phyloP scores from a whole-genome alignment of 208 protist species.

The Phytomonas sp. region DNA sequence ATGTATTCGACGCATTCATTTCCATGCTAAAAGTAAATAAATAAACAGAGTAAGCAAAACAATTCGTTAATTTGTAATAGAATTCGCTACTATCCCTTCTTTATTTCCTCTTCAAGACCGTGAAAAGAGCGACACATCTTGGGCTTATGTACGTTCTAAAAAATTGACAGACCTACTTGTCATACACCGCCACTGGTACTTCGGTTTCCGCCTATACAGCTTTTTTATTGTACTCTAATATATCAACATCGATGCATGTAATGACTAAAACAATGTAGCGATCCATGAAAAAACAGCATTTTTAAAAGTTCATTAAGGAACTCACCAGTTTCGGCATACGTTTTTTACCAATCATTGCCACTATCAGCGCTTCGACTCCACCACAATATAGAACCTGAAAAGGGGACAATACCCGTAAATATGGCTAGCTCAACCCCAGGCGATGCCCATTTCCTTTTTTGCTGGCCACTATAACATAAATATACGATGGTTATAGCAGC shows the following conservation, averaged over 20 bases:
- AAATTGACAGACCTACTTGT: neutral
- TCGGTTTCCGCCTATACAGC: neutral
- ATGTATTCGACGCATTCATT: conserved; percentile 13
- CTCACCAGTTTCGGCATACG: neutral
- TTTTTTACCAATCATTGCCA: conserved; percentile 24
- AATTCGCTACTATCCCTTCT: neutral
- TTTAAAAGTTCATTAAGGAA: neutral
- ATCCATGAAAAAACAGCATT: neutral
- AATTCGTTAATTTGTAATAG: neutral
- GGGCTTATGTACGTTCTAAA: neutral
- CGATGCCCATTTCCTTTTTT: conserved; percentile 24
- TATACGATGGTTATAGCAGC: conserved; percentile 40
- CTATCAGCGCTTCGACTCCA: conserved; percentile 37
- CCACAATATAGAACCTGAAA: conserved; percentile 57
- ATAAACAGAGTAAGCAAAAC: neutral
- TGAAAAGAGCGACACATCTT: neutral
- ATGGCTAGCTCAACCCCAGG: conserved; percentile 54
- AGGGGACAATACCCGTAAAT: conserved; percentile 49
- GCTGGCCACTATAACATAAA: conserved; percentile 36
- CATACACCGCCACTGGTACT: neutral
- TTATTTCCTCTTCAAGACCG: neutral
- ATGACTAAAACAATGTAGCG: neutral
- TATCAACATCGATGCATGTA: neutral
- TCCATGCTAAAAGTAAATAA: conserved; percentile 9
- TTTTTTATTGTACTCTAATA: neutral